These are phyloP conservation scores for Fomitiporia mediterranea DNA, from an alignment of 1,284 basidiomycete species.

Conservation along the genomic window DNA sequence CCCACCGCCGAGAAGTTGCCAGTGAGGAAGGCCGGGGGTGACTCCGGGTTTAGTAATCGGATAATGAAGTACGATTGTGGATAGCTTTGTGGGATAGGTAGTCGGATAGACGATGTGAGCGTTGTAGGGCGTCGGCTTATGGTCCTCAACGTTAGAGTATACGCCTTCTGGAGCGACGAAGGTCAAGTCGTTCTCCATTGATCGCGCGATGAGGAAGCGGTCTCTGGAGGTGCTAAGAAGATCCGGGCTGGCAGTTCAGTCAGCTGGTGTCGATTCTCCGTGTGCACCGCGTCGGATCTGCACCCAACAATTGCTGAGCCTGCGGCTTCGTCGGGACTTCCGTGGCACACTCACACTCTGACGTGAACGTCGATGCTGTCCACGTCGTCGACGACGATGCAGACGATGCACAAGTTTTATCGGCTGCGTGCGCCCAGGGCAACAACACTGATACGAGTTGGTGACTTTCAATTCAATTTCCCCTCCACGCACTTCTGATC, in stretches of 20 bases:
- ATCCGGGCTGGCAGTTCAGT: background rate
- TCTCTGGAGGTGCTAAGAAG: background rate
- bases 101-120: constrained; percentile 42
- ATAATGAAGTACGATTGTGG: constrained; percentile 59
- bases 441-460: background rate
- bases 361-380: background rate
- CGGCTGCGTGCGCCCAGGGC: background rate
- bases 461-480: background rate
- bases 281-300: constrained; percentile 6
- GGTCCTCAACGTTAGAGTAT: constrained; percentile 80
- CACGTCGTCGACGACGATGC: background rate
- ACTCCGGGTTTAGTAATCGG: constrained; percentile 49
- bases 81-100: constrained; percentile 59
- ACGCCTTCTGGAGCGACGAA: constrained; percentile 85
- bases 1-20: constrained; percentile 52
- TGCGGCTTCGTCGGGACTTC: no score
- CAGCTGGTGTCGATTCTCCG: background rate
- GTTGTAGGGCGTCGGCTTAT: constrained; percentile 55
- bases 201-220: background rate
- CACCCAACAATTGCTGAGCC: background rate
- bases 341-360: no score
- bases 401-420: background rate
- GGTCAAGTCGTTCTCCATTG: constrained; percentile 74
- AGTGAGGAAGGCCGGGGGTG: constrained; percentile 52
- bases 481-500: constrained; percentile 17